phyloP scores from a whole-genome alignment of 208 protist genomes.

The Leptomonas seymouri region DNA sequence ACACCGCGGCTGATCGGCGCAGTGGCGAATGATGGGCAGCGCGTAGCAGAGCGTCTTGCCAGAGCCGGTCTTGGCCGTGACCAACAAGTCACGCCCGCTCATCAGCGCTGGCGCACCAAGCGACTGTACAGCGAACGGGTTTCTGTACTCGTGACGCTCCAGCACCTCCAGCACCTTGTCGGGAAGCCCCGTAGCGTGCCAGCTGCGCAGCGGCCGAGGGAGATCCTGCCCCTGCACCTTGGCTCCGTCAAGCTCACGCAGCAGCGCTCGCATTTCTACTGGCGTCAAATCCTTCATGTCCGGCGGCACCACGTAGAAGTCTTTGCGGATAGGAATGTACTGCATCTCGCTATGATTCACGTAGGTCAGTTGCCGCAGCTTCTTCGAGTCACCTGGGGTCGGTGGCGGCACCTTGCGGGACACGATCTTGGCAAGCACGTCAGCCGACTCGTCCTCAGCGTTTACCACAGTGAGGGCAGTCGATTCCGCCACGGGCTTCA shows the following conservation, averaged over 20 bases:
- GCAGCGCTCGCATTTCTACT: constrained; percentile 60
- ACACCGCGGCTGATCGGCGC: constrained; percentile 81
- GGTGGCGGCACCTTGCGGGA: constrained; percentile 61
- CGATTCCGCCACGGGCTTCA: constrained; percentile 51
- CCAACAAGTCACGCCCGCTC: constrained; percentile 87
- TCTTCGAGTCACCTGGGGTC: constrained; percentile 56
- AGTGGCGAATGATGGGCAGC: constrained; percentile 91
- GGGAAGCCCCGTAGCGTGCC: constrained; percentile 80
- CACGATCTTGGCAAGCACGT: constrained; percentile 48
- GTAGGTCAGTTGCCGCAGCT: constrained; percentile 72
- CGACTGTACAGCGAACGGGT: constrained; percentile 90
- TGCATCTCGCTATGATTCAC: constrained; percentile 67
- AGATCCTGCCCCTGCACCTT: constrained; percentile 50
- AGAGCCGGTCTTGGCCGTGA: constrained; percentile 94
- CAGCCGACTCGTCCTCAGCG: constrained; percentile 70
- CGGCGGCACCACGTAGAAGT: constrained; percentile 84
- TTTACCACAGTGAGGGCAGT: constrained; percentile 76
- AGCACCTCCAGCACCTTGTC: constrained; percentile 73
- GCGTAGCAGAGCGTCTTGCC: constrained; percentile 95
- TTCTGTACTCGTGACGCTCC: constrained; percentile 46
- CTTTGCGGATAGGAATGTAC: constrained; percentile 70
- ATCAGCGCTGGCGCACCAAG: constrained; percentile 83
- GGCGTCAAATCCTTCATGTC: constrained; percentile 66
- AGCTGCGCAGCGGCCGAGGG: constrained; percentile 79
- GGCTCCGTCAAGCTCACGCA: constrained; percentile 82